phyloP scores from a whole-genome alignment of 306 rosid species.

The Biancaea sappan region DNA sequence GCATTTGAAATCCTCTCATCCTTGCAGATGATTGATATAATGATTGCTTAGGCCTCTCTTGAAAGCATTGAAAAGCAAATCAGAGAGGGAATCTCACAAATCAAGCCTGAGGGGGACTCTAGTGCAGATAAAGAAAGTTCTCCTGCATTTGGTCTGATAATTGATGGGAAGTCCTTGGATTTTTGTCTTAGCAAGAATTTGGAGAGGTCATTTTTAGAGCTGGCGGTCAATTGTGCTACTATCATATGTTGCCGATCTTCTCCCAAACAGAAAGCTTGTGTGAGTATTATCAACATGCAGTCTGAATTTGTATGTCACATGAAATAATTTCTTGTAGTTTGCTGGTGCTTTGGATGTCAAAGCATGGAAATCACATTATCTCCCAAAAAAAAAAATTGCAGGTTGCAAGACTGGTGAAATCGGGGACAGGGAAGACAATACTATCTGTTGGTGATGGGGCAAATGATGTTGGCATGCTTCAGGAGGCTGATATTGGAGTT shows the following conservation, averaged over 20 bases:
- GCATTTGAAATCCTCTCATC: conserved; percentile 14
- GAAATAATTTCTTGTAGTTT: background rate
- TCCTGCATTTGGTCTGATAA: conserved; percentile 67
- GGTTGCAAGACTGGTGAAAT: conserved; percentile 91
- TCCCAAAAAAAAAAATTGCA: conserved; percentile 44
- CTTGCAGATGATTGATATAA: conserved; percentile 35
- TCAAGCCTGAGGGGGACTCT: conserved; percentile 45
- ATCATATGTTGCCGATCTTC: conserved; percentile 96
- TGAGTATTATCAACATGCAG: conserved; percentile 40
- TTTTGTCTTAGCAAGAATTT: conserved; percentile 60
- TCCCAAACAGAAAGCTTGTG: conserved; percentile 95
- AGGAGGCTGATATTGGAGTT: conserved; percentile 90
- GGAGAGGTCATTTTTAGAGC: conserved; percentile 64
- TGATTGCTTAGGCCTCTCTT: conserved; percentile 59
- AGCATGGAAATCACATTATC: conserved; percentile 31
- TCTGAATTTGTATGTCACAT: background rate
- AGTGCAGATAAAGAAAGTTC: conserved; percentile 33
- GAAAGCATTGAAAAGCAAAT: conserved; percentile 67
- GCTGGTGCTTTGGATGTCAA: background rate
- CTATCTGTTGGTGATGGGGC: conserved; percentile 94
- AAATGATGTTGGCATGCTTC: conserved; percentile 98
- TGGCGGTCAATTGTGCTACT: conserved; percentile 75
- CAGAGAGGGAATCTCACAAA: conserved; percentile 54
- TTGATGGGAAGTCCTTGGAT: conserved; percentile 86
- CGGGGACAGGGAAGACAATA: conserved; percentile 87